These are phyloP conservation scores for Onygenales sp. DNA, from an alignment of 2,329 filamentous ascomycete species.

Conservation along the genomic window DNA sequence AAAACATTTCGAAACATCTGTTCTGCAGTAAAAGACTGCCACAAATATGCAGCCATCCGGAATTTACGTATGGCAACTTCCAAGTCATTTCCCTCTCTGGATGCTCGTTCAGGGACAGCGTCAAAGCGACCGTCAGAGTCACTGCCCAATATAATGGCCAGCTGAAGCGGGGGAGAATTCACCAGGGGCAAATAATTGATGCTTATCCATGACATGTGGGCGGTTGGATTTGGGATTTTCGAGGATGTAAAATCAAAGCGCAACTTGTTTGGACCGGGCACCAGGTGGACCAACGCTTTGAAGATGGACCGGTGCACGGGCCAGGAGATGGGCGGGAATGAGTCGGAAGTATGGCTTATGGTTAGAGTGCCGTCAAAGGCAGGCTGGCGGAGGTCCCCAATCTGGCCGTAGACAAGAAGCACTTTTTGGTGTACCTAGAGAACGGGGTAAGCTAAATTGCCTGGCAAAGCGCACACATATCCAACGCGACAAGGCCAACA, in stretches of 20 bases:
- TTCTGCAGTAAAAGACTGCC: slow-evolving; percentile 94
- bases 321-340: slow-evolving; percentile 74
- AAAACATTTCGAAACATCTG: slow-evolving; percentile 89
- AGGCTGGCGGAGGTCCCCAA: slow-evolving; percentile 61
- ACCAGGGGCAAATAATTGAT: slow-evolving; percentile 78
- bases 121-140: slow-evolving; percentile 85
- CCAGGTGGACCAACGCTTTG: slow-evolving; percentile 83
- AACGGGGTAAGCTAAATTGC: slow-evolving; percentile 8
- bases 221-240: slow-evolving; percentile 59
- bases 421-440: slow-evolving; percentile 82
- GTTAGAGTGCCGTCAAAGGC: slow-evolving; percentile 69
- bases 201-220: slow-evolving; percentile 70
- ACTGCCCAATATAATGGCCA: slow-evolving; percentile 78
- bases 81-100: slow-evolving; percentile 72
- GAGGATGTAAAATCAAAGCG: slow-evolving; percentile 81
- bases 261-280: slow-evolving; percentile 79
- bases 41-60: slow-evolving; percentile 88
- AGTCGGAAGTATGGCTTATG: slow-evolving; percentile 73
- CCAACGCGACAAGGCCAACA: background rate
- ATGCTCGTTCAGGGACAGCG: slow-evolving; percentile 62
- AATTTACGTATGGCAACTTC: slow-evolving; percentile 80
- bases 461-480: background rate
- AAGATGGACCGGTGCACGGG: slow-evolving; percentile 84
- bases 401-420: slow-evolving; percentile 68
- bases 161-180: slow-evolving; percentile 71